Evolutionary conservation across 2,329 filamentous ascomycete genomes (phyloP).

Genomic region (Sporothrix globosa): DNA sequence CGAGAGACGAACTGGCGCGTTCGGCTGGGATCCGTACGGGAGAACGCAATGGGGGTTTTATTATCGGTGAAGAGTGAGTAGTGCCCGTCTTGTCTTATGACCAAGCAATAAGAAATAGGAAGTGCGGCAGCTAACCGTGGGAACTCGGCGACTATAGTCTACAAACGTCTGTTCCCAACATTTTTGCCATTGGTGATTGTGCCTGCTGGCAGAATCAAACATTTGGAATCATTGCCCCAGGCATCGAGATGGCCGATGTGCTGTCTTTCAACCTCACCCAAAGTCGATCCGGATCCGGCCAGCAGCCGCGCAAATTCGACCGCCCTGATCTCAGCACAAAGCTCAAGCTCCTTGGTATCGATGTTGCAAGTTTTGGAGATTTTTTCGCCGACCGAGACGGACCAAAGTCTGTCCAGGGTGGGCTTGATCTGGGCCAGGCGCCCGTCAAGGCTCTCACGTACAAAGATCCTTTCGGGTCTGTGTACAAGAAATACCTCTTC

Average conservation of each 20-base stretch:
- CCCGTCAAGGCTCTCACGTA: conserved; percentile 83
- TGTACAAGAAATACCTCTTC: conserved; percentile 95
- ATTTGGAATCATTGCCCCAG: conserved; percentile 85
- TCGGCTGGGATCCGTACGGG: conserved; percentile 62
- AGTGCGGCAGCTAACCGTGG: no score
- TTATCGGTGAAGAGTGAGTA: conserved; percentile 17
- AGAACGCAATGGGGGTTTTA: conserved; percentile 18
- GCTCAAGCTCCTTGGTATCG: conserved; percentile 83
- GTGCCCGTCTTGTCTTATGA: neutral
- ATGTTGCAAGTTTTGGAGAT: conserved; percentile 91
- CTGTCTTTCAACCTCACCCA: conserved; percentile 89
- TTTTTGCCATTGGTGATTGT: conserved; percentile 90
- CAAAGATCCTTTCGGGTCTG: conserved; percentile 81
- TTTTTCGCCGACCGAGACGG: conserved; percentile 90
- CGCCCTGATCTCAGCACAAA: conserved; percentile 88
- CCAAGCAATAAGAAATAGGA: no score
- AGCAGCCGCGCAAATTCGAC: conserved; percentile 67
- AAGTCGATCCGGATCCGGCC: conserved; percentile 49
- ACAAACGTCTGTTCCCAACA: conserved; percentile 68
- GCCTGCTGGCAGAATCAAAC: conserved; percentile 87
- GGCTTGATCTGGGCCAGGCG: conserved; percentile 56
- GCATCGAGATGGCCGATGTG: conserved; percentile 90
- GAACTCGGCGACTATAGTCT: conserved; percentile 54
- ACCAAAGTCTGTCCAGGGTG: conserved; percentile 68
- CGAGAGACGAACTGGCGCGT: conserved; percentile 75